A percentile compares a stretch with the other conserved stretches of the same genome.
Conservation (phyloP, 1,284 basidiomycete species). For the Cutaneotrichosporon arboriforme region DNA sequence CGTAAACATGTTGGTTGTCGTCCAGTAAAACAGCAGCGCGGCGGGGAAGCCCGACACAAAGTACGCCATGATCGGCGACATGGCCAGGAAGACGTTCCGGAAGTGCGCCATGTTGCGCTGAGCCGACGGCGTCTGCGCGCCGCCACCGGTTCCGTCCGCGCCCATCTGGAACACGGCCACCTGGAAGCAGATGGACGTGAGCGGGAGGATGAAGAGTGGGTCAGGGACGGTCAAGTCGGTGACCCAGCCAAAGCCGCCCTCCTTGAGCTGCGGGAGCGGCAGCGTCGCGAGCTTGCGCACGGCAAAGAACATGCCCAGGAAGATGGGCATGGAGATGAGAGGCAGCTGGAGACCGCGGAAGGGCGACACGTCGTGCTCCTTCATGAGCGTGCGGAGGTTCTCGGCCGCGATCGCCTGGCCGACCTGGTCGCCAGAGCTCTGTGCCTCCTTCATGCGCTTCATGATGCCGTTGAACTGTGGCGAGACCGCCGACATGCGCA, state of each 20-base stretch:
- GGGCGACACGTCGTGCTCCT: constrained; percentile 65
- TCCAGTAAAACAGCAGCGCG: constrained; percentile 56
- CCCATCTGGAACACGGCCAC: constrained; percentile 65
- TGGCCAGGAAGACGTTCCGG: constrained; percentile 64
- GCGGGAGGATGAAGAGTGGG: constrained; percentile 72
- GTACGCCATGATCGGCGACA: constrained; percentile 58
- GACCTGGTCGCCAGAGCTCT: constrained; percentile 53
- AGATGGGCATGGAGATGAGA: constrained; percentile 69
- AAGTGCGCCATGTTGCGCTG: constrained; percentile 56
- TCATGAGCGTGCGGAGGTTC: constrained; percentile 61
- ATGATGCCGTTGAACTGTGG: constrained; percentile 58
- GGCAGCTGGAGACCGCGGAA: constrained; percentile 58
- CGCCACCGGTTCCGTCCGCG: constrained; percentile 52
- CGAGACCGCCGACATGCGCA: constrained; percentile 63
- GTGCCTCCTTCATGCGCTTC: constrained; percentile 53
- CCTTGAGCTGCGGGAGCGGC: constrained; percentile 66
- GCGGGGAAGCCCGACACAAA: constrained; percentile 58
- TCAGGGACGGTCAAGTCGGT: constrained; percentile 73
- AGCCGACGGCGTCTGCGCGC: constrained; percentile 15
- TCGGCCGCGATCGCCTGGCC: constrained; percentile 56
- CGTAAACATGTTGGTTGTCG: constrained; percentile 53
- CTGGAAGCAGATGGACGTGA: constrained; percentile 59
- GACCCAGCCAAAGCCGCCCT: constrained; percentile 71
- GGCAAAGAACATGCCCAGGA: constrained; percentile 80
- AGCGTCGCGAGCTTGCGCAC: constrained; percentile 65